These are phyloP conservation scores for Xylaria palmicola DNA, from an alignment of 495 filamentous ascomycete genomes.

Conservation along the genomic window DNA sequence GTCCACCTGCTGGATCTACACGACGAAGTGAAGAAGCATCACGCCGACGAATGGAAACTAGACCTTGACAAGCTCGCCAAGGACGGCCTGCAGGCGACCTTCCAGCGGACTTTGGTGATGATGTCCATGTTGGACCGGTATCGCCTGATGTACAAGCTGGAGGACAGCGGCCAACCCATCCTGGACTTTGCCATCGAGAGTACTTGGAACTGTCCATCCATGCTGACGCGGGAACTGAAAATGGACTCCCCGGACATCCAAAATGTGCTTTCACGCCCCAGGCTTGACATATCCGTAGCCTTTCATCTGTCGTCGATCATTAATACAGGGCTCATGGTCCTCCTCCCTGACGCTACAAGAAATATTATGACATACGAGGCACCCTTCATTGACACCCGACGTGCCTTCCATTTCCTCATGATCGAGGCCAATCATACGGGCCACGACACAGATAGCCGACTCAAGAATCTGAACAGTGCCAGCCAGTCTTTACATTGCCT, in stretches of 20 bases:
- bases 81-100: not conserved
- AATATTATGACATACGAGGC: slow-evolving; percentile 3
- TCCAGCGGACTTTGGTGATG: slow-evolving; percentile 8
- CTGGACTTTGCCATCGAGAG: slow-evolving; percentile 9
- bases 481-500: slow-evolving; percentile 5
- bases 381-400: not conserved
- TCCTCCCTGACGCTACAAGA: not conserved
- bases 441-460: not conserved
- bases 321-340: not conserved
- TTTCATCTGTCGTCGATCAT: slow-evolving; percentile 1
- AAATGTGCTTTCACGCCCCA: slow-evolving; percentile 1
- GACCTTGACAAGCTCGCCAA: not conserved
- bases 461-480: slow-evolving; percentile 3
- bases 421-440: not conserved
- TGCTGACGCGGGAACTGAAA: slow-evolving; percentile 4
- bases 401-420: slow-evolving; percentile 7
- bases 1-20: not conserved
- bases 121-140: slow-evolving; percentile 7
- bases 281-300: slow-evolving; percentile 3
- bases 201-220: slow-evolving; percentile 7
- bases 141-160: not conserved
- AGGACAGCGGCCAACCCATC: not conserved
- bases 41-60: not conserved
- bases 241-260: not conserved
- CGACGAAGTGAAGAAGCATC: slow-evolving; percentile 1